Percentiles rank a stretch among this genome's conserved stretches.
Conservation (phyloP, 306 rosid genomes). For the Carpinus fangiana region DNA sequence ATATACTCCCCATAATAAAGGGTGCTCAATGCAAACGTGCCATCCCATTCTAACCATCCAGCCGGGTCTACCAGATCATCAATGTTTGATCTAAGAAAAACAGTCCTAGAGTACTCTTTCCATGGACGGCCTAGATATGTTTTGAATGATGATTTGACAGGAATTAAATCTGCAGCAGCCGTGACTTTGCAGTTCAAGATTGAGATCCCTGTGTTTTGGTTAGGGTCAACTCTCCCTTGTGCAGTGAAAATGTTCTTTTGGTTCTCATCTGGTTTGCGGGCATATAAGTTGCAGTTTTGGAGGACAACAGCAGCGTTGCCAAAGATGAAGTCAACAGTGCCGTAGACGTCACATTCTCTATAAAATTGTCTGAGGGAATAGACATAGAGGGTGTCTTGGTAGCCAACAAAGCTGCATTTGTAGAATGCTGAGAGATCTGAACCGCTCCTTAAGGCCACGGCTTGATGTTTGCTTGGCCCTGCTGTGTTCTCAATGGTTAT, state of each 20-base stretch:
- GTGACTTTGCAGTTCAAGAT: conserved; percentile 62
- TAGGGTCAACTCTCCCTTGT: conserved; percentile 84
- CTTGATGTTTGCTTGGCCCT: conserved; percentile 90
- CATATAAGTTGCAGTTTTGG: conserved; percentile 79
- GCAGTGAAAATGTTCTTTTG: conserved; percentile 85
- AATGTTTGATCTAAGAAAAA: conserved; percentile 46
- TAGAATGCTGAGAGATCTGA: conserved; percentile 79
- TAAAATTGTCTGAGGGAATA: conserved; percentile 91
- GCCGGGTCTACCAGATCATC: conserved; percentile 61
- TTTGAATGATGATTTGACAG: conserved; percentile 43
- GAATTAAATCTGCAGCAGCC: conserved; percentile 64
- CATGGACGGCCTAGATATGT: conserved; percentile 82
- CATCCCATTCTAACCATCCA: conserved; percentile 87
- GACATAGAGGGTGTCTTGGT: conserved; percentile 90
- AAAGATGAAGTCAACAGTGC: conserved; percentile 81
- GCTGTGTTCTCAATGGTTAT: conserved; percentile 83
- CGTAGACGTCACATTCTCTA: conserved; percentile 81
- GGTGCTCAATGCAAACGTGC: conserved; percentile 62
- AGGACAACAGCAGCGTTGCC: conserved; percentile 80
- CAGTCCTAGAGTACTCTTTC: conserved; percentile 76
- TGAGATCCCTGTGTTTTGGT: conserved; percentile 82
- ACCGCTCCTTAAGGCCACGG: conserved; percentile 72
- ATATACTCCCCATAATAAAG: conserved; percentile 75
- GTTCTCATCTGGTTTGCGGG: conserved; percentile 57
- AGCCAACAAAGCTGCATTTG: conserved; percentile 81